Base-by-base conservation (phyloP, 805 yeast genomes). In the Sporopachydermia lactativora region DNA sequence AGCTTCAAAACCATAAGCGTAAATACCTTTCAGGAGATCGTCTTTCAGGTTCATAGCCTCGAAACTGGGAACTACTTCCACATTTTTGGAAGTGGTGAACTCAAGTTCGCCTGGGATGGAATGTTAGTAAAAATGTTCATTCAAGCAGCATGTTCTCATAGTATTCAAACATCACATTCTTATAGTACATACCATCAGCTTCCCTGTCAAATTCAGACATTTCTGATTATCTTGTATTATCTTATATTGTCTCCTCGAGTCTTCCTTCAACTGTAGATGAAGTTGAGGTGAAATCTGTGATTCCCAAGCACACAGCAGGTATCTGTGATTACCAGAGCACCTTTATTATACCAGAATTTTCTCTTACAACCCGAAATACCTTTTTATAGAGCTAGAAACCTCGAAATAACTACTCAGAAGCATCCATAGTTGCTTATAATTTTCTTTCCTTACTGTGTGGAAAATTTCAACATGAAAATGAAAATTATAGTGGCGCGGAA, bases 1-100 rank as follows among this genome's bases (percentile, higher is more conserved):
- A 17, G 73, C 64, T 60, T 81, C 88, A 60, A 77, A 81, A 46
- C 94, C 94, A 61, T 81, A 80, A 50, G 77, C 80, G 57, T 78
- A 81, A 41, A 81, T 77, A 47, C 92, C 78, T 45, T 71, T 56
- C 14, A 70, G 57, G 17, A 70, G 55, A 35, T 62, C 61, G 37
- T 54, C 55, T 16, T 52, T 49, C 14, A 57, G 50, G 24, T 46
- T 42, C 61, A 57, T 57, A 14, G 49, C 52, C 45, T 57, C 61
- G 38, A 57, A 53, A 17, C 42, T 19, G 5, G 43, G 43, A 6
- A 46, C 48, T 34, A 52, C 50, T 49, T 67, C 64, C 36, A 76
- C 66, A 42, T 73, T 71, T 48, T 75, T 77, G 8, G 86, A 67
- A 3, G 75, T 70, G 41, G 71, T 70, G 53, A 82, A 75, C 57